phyloP scores from a whole-genome alignment of 139 green algal species.

The Pedinophyceae sp. region DNA sequence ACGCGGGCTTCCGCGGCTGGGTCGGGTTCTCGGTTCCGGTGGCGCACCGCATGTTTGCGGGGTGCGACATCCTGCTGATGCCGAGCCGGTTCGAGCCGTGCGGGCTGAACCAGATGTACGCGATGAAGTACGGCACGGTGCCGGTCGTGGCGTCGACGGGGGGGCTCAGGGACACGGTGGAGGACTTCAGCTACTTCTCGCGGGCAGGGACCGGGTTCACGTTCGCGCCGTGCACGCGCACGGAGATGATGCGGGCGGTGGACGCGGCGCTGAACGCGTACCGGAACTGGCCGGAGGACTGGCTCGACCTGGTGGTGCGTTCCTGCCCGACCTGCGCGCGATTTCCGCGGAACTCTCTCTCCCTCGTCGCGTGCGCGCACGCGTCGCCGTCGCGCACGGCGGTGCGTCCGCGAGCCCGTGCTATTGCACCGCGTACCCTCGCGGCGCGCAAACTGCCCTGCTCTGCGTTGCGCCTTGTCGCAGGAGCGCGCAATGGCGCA shows the following conservation, averaged over 20 bases:
- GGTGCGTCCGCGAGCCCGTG: too few relatives aligned
- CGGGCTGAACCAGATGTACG: constrained; percentile 67
- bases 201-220: constrained; percentile 47
- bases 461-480: too few relatives aligned
- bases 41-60: constrained; percentile 53
- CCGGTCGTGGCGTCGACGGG: constrained; percentile 68
- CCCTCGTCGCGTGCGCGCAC: too few relatives aligned
- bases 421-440: too few relatives aligned
- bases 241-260: constrained; percentile 33
- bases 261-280: constrained; percentile 33
- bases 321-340: too few relatives aligned
- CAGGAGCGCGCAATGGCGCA: constrained; percentile 37
- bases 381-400: too few relatives aligned
- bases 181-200: constrained; percentile 50
- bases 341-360: too few relatives aligned
- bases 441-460: too few relatives aligned
- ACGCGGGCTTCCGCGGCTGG: constrained; percentile 31
- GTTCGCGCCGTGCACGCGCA: constrained; percentile 28
- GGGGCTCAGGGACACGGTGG: constrained; percentile 67
- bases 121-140: constrained; percentile 65
- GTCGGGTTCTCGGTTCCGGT: constrained; percentile 66
- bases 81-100: constrained; percentile 79
- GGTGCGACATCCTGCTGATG: constrained; percentile 74
- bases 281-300: constrained; percentile 26
- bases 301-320: constrained; percentile 24